Conservation (phyloP, 768 basidiomycete genomes). For the Russula sp. region DNA sequence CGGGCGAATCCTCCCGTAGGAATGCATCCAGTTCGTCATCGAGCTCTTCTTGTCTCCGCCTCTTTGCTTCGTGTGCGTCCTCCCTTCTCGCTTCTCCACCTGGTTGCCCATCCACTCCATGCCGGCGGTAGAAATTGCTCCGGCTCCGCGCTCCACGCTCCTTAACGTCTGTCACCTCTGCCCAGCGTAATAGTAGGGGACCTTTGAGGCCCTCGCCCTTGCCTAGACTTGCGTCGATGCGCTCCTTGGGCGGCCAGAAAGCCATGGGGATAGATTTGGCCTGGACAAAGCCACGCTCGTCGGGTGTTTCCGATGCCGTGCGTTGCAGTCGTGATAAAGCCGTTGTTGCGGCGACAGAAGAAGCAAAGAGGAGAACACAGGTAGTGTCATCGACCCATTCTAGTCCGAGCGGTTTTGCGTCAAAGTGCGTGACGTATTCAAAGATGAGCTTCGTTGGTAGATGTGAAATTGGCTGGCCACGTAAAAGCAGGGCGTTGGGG, state of each 20-base stretch:
- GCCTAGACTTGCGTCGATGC: slow-evolving; percentile 66
- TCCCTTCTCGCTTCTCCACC: slow-evolving; percentile 29
- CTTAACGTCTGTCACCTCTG: slow-evolving; percentile 64
- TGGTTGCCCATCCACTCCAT: slow-evolving; percentile 62
- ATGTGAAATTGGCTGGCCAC: slow-evolving; percentile 65
- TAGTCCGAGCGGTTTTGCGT: slow-evolving; percentile 63
- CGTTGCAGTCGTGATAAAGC: slow-evolving; percentile 46
- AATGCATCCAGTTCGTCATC: slow-evolving; percentile 70
- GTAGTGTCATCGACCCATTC: slow-evolving; percentile 87
- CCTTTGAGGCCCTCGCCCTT: slow-evolving; percentile 64
- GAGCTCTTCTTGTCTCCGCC: slow-evolving; percentile 38
- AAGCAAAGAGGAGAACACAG: slow-evolving; percentile 70
- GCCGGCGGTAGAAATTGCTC: slow-evolving; percentile 75
- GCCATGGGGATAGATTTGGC: slow-evolving; percentile 67
- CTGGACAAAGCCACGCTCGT: slow-evolving; percentile 51
- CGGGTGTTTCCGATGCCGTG: slow-evolving; percentile 47
- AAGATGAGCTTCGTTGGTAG: slow-evolving; percentile 74
- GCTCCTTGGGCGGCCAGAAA: slow-evolving; percentile 75
- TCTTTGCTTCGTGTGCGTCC: slow-evolving; percentile 26
- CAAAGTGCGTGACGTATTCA: slow-evolving; percentile 76
- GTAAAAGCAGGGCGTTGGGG: slow-evolving; percentile 64
- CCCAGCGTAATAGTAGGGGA: slow-evolving; percentile 70
- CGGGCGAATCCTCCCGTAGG: slow-evolving; percentile 42
- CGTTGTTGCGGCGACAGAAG: slow-evolving; percentile 45
- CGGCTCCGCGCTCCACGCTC: slow-evolving; percentile 64